Conservation (phyloP, 805 yeast genomes). For the Candida manassasensis region DNA sequence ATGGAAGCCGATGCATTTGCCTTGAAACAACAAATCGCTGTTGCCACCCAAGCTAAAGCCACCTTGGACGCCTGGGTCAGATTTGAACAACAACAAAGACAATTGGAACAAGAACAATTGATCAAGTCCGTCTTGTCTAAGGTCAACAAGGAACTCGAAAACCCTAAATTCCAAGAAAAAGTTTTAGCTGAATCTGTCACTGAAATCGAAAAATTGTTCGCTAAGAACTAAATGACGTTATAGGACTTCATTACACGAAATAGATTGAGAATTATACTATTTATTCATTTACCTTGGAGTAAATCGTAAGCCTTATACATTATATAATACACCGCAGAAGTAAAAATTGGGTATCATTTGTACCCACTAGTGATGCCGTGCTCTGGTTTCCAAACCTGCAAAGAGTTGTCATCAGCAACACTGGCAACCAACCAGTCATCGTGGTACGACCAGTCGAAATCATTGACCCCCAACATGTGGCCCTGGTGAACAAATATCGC, state of each 20-base stretch:
- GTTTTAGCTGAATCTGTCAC: conserved; percentile 86
- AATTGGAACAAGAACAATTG: conserved; percentile 90
- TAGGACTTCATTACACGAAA: too few relatives aligned
- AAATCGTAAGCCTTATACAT: background rate
- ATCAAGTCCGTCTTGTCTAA: conserved; percentile 80
- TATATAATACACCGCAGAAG: background rate
- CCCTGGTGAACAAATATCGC: conserved; percentile 74
- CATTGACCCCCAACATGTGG: conserved; percentile 83
- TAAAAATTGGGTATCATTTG: background rate
- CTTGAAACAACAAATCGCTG: conserved; percentile 84
- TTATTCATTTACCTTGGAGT: conserved; percentile 5
- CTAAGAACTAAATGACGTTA: conserved; percentile 34
- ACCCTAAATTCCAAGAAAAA: conserved; percentile 90
- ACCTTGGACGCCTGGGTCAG: conserved; percentile 99
- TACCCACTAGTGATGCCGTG: conserved; percentile 8
- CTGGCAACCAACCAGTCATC: conserved; percentile 68
- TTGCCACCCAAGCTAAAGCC: conserved; percentile 86
- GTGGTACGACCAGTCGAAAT: conserved; percentile 74
- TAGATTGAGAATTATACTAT: conserved; percentile 7
- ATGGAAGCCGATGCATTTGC: conserved; percentile 93
- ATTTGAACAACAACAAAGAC: conserved; percentile 94
- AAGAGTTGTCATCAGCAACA: conserved; percentile 78
- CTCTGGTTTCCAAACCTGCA: conserved; percentile 83
- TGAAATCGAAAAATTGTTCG: conserved; percentile 85
- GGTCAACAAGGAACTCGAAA: conserved; percentile 77